These are phyloP conservation scores for Sorghum bicolor DNA, from an alignment of 176 grass and related monocot genomes.

Conservation along the genomic window DNA sequence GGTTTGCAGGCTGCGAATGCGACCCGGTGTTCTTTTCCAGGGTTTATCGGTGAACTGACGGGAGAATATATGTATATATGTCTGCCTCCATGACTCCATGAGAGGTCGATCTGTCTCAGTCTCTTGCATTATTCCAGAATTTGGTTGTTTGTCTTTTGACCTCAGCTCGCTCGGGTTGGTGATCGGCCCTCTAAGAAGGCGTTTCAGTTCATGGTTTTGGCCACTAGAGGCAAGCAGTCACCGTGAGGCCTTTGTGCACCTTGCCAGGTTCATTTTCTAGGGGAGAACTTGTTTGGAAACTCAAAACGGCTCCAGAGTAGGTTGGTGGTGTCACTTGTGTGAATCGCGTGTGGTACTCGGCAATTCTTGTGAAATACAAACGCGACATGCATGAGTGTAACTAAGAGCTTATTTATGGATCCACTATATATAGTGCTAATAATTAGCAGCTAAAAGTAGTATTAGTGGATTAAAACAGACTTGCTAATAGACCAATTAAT, in stretches of 20 bases:
- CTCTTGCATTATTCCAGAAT: neutral
- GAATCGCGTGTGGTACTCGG: neutral
- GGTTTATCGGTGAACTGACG: conserved; percentile 33
- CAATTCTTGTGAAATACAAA: neutral
- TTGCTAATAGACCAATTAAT: too few relatives aligned
- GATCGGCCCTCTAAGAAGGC: conserved; percentile 2
- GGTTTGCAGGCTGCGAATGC: neutral
- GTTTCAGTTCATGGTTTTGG: too few relatives aligned
- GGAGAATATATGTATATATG: conserved; percentile 6
- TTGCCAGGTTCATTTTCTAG: too few relatives aligned
- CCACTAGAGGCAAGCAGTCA: too few relatives aligned
- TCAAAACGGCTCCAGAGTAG: neutral
- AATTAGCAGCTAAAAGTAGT: neutral
- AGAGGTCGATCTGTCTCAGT: neutral
- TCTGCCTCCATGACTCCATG: neutral
- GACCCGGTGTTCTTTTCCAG: neutral
- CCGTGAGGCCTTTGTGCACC: too few relatives aligned
- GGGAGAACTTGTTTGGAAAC: neutral
- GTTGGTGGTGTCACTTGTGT: neutral
- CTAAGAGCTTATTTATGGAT: neutral
- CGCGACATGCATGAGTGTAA: neutral
- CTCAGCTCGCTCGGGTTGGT: conserved; percentile 4
- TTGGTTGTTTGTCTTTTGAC: neutral
- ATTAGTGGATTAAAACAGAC: neutral
- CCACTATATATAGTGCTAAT: neutral